phyloP scores from a whole-genome alignment of 192 early-diverging fungal genomes.

The Neocallimastix lanati region DNA sequence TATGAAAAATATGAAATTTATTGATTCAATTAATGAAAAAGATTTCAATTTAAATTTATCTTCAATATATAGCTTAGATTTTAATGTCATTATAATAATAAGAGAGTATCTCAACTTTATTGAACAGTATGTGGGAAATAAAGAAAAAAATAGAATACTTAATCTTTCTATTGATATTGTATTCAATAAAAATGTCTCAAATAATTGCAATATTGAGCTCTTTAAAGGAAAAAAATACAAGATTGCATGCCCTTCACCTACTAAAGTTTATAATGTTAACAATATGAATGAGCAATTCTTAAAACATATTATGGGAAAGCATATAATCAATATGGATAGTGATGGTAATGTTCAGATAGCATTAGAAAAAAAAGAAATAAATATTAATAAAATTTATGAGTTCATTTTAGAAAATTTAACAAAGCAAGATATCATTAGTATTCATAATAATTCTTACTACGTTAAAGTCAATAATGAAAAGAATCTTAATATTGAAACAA shows the following conservation, averaged over 20 bases:
- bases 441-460: not conserved
- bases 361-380: not conserved
- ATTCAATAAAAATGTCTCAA: not conserved
- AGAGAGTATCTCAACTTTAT: not conserved
- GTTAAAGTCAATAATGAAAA: not conserved
- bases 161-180: not conserved
- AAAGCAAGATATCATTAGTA: not conserved
- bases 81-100: not conserved
- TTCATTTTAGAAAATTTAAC: not conserved
- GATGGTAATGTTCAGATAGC: not conserved
- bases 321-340: not conserved
- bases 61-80: not conserved
- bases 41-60: not conserved
- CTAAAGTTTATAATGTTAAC: not conserved
- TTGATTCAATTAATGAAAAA: not conserved
- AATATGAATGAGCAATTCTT: not conserved
- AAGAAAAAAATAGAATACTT: not conserved
- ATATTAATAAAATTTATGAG: not conserved
- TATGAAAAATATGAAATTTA: not conserved
- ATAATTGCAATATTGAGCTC: not conserved
- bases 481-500: not conserved
- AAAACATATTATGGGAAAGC: not conserved
- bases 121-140: not conserved
- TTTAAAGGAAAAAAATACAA: not conserved
- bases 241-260: not conserved